Base-by-base conservation (phyloP, 441 rosid genomes). In the Adansonia gregorii region DNA sequence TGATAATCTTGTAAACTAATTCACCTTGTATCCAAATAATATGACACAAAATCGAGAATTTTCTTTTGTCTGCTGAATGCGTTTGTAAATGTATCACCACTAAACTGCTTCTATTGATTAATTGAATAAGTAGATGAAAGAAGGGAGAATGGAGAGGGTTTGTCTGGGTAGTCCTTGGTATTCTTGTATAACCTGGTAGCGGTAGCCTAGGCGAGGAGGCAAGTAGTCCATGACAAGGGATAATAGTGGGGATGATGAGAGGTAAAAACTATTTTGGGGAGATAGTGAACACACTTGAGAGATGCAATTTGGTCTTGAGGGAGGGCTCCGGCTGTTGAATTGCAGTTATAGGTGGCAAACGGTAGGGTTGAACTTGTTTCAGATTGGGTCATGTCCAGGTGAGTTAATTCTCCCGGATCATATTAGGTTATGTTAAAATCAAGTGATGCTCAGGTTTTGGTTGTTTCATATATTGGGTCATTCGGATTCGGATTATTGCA, bases 1-100 rank as follows among this genome's bases (percentile, higher is more conserved):
- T 78, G 14, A 72, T 15, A 78, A 85, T 80, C 92, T 93, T 27
- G 48, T 70, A 31, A 63, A 67, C 54, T 27, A 20, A 24, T 52
- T 31, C 61, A 4, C 61, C 61, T 24, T 68, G 56, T 48, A 20
- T 20, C 35, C 3, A 17, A 20, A 6, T 14, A 63, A 31, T 8
- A 22, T 24, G 61, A 56, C 3, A 8, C 11, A 56, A 0, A 58
- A 19, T 63, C 43, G 15, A 12, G n/a, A 27, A 27, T 27, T 63
- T 63, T 5, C n/a, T 63, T 63, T 6, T 6, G 10, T 27, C 43
- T 63, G 43, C 4, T 31, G 17, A 63, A 63, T 61, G 41, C 65
- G 0, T 59, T 59, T 59, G 20, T 54, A 8, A 54, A 54, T n/a
- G 20, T 54, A 2, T 54, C 59, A 6, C 59, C 8, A n/a, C 11